Base-by-base conservation (phyloP, 1,139 yeast genomes). In the Debaryomyces singareniensis region DNA sequence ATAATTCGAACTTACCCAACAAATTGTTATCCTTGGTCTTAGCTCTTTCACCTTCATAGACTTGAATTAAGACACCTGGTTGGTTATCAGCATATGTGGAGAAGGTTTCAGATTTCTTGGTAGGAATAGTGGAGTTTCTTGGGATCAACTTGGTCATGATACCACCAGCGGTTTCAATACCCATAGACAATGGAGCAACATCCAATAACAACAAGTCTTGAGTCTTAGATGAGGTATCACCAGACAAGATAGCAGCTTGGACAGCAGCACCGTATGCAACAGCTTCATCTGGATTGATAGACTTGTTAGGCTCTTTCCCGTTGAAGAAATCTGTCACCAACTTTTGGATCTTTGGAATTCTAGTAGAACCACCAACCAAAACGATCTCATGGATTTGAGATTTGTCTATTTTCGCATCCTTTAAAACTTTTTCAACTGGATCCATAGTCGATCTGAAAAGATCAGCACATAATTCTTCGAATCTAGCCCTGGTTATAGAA, bases 101-200 rank as follows among this genome's bases (percentile, higher is more conserved):
- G 74, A 89, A 87, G 40, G 80, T 83, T 69, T 87, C 96, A 13
- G 95, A 84, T 69, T 87, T 87, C 68, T 84, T 82, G 43, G 96
- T 84, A 58, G 97, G 97, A 49, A 89, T 89, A 36, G 95, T 84
- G 27, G 96, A 81, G 71, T 89, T 89, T 74, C 96, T 85, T 68
- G 87, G 85, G 54, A 89, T 89, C 65, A 89, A 77, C 61, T 86
- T 85, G 52, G 96, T 86, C 96, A 86, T 86, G 51, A 86, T 91
- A 65, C 96, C 96, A 63, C 96, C 96, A 41, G 95, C 83, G 47
- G 96, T 86, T 70, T 86, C 96, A 57, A 86, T 87, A 72, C 96
- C 96, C 48, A 86, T 65, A 39, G 96, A 85, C 58, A 86, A 76
- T 60, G 97, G 96, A 51, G 86, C 83, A 47, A 89, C 97, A 77